Conservation (phyloP, 768 basidiomycete species). For the Tulasnella sp. region DNA sequence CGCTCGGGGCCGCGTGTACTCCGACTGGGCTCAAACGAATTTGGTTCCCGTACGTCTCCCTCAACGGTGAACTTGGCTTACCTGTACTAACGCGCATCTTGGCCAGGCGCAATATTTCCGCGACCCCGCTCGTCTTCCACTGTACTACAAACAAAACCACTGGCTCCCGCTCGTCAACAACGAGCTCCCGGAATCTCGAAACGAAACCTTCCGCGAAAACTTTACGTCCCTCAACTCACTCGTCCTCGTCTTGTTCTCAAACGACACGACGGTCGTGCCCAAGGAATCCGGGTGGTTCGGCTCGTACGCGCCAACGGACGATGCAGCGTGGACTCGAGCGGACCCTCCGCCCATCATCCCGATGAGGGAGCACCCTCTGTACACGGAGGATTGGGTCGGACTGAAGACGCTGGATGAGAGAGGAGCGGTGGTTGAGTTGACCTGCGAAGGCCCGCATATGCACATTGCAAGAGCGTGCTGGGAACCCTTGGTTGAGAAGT, state of each 20-base stretch:
- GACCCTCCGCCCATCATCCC: constrained; percentile 39
- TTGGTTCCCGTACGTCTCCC: constrained; percentile 47
- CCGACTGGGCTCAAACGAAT: constrained; percentile 63
- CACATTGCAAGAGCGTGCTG: constrained; percentile 47
- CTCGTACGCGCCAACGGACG: constrained; percentile 40
- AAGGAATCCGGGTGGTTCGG: constrained; percentile 86
- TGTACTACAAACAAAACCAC: constrained; percentile 47
- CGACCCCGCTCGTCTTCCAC: constrained; percentile 47
- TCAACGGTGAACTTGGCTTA: neutral
- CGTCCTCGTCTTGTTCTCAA: constrained; percentile 59
- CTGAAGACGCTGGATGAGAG: constrained; percentile 56
- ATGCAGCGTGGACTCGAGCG: constrained; percentile 19
- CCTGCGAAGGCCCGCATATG: constrained; percentile 72
- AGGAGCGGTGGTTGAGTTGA: constrained; percentile 44
- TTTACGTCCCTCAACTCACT: constrained; percentile 51
- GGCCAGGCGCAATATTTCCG: constrained; percentile 76
- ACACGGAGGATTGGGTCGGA: constrained; percentile 74
- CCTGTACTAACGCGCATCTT: neutral
- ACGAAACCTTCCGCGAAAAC: constrained; percentile 48
- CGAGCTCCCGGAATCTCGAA: constrained; percentile 44
- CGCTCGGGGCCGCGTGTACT: constrained; percentile 54
- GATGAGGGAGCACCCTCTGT: constrained; percentile 62
- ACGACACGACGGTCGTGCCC: constrained; percentile 69
- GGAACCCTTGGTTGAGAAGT: constrained; percentile 36
- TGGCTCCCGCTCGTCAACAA: constrained; percentile 76